Conservation (phyloP, 129 eudicot species). For the Rutidosis leptorrhynchoides region DNA sequence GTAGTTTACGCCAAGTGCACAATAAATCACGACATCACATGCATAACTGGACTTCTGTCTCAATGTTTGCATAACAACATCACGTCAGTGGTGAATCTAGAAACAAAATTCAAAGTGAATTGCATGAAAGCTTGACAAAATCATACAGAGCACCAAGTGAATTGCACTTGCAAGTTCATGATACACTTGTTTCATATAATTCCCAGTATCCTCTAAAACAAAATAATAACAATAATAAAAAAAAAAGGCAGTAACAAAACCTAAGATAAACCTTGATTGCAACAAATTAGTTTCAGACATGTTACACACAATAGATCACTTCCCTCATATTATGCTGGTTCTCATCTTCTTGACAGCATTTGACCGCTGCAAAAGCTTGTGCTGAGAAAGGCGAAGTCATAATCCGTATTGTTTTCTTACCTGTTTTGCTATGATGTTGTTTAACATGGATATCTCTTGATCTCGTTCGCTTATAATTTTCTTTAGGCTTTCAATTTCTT, state of each 20-base stretch:
- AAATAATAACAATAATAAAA: not conserved
- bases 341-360: not conserved
- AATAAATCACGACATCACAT: too few relatives aligned
- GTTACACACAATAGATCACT: constrained; percentile 16
- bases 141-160: constrained; percentile 6
- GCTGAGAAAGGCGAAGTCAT: constrained; percentile 13
- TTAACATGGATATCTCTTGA: constrained; percentile 51
- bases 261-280: not conserved
- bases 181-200: constrained; percentile 2
- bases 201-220: not conserved
- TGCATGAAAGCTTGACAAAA: constrained; percentile 6
- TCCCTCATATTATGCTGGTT: constrained; percentile 5
- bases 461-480: constrained; percentile 49
- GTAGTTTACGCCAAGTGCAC: too few relatives aligned
- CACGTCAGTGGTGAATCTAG: too few relatives aligned
- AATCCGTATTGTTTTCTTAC: constrained; percentile 59
- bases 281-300: constrained; percentile 18
- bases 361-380: not conserved
- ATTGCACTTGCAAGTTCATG: constrained; percentile 1
- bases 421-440: constrained; percentile 60
- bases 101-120: too few relatives aligned
- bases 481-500: constrained; percentile 48
- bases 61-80: too few relatives aligned
- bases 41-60: too few relatives aligned
- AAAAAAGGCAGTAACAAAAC: not conserved